Base-by-base conservation (phyloP, 495 filamentous ascomycete genomes). In the Niebla homalea region DNA sequence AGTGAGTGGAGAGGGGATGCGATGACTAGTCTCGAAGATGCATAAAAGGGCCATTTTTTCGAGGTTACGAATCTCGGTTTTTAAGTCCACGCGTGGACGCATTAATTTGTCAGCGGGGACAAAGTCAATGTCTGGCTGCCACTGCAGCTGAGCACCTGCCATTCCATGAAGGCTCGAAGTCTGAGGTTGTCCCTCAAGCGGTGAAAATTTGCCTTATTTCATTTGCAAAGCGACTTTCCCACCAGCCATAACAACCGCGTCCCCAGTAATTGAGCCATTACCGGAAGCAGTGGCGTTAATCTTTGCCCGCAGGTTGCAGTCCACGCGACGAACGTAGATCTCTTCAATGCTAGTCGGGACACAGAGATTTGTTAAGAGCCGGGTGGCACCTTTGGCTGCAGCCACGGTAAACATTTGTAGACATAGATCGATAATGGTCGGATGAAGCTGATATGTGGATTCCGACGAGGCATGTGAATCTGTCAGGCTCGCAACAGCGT, bases 401-500 rank as follows among this genome's bases (percentile, higher is more conserved):
- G 35, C n/a, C 3, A 16, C 20, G n/a, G n/a, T 52, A 35, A 46
- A 46, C 20, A 52, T 16, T 19, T 52, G 50, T 6, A 52, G 32
- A 35, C 18, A 36, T 19, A 14, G 11, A 10, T 49, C 52, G 1
- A 44, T 43, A 6, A 45, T 43, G 16, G 50, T 15, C 12, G 43
- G 50, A 35, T 52, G 50, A 11, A 52, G 35, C 15, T 52, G 43
- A 18, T 52, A 47, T 20, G 36, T 22, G 20, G 43, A 35, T 5
- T 44, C 47, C 0, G 14, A 26, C 14, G 35, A 18, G 22, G 16
- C n/a, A 11, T 36, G 7, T 19, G 14, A 29, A 19, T 49, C 38
- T 6, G 21, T 25, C 19, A 48, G n/a, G n/a, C 23, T 46, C 5
- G 64, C 66, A n/a, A 64, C 53, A 0, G 71, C 71, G 8, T 50